These are phyloP conservation scores for Ottelia alismoides DNA, from an alignment of 106 monocot species.

Conservation along the genomic window DNA sequence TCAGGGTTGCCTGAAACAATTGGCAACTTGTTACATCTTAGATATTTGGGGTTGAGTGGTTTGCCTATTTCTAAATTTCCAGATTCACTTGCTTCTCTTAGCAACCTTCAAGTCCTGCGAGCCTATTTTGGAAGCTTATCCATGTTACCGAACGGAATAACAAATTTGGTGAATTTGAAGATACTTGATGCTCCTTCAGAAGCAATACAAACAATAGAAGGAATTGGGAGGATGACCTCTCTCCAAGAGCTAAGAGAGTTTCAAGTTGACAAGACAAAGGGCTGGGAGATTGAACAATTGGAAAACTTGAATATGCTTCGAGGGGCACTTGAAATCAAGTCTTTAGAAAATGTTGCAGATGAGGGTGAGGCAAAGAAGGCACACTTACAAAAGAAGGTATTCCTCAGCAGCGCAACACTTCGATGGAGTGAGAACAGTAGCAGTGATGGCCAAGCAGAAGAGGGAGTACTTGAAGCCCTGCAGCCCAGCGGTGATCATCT, in stretches of 20 bases:
- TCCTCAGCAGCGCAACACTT: not conserved
- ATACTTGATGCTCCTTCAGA: conserved; percentile 4
- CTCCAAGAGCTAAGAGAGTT: conserved; percentile 6
- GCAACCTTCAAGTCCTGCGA: no score
- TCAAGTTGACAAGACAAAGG: not conserved
- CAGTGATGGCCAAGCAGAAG: not conserved
- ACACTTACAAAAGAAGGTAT: not conserved
- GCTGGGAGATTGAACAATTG: conserved; percentile 2
- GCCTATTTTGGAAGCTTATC: not conserved
- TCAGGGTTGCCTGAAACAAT: no score
- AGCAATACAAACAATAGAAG: not conserved
- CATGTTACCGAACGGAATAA: conserved; percentile 6
- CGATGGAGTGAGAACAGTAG: not conserved
- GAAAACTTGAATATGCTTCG: conserved; percentile 2
- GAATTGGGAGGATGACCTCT: conserved; percentile 8
- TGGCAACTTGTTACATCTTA: no score
- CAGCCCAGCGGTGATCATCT: not conserved
- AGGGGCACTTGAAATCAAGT: conserved; percentile 1
- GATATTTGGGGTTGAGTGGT: no score
- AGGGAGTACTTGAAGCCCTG: not conserved
- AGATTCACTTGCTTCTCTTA: no score
- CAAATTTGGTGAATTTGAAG: conserved; percentile 11
- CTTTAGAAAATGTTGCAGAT: conserved; percentile 8
- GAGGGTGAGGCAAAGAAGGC: not conserved
- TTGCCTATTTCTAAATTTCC: no score